These are phyloP conservation scores for Leccinum subtestaceum DNA, from an alignment of 768 basidiomycete genomes.

Conservation along the genomic window DNA sequence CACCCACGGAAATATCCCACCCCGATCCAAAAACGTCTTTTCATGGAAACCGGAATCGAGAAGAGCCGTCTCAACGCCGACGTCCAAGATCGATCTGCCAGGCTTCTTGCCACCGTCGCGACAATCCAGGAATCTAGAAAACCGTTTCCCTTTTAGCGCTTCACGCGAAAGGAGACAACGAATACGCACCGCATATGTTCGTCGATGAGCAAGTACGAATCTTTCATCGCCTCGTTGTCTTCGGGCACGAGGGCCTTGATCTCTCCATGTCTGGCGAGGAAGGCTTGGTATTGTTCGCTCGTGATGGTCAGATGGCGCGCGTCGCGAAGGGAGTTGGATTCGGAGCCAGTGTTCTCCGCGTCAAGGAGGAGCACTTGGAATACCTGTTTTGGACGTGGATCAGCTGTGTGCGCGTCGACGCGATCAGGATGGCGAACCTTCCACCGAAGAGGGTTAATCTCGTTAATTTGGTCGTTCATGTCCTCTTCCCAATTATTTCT, in stretches of 20 bases:
- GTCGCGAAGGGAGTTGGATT: slow-evolving; percentile 27
- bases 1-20: slow-evolving; percentile 9
- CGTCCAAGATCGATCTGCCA: slow-evolving; percentile 12
- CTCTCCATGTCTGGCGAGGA: slow-evolving; percentile 29
- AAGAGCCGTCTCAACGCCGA: slow-evolving; percentile 16
- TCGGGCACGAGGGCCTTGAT: slow-evolving; percentile 35
- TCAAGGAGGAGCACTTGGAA: slow-evolving; percentile 32
- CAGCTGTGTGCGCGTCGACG: not conserved
- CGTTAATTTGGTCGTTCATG: slow-evolving; percentile 33
- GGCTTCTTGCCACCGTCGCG: slow-evolving; percentile 31
- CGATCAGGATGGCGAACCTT: slow-evolving; percentile 24
- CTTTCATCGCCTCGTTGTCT: slow-evolving; percentile 37
- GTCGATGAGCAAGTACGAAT: slow-evolving; percentile 37
- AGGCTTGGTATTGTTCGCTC: slow-evolving; percentile 33
- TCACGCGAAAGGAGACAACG: not conserved
- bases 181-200: slow-evolving; percentile 34
- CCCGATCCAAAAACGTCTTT: slow-evolving; percentile 8
- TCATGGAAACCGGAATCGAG: slow-evolving; percentile 17
- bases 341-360: slow-evolving; percentile 29
- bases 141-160: not conserved
- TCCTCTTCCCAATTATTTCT: slow-evolving; percentile 36
- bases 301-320: slow-evolving; percentile 28
- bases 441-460: slow-evolving; percentile 32
- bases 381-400: slow-evolving; percentile 16
- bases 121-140: slow-evolving; percentile 32